phyloP scores from a whole-genome alignment of 306 rosid genomes.

The Urtica urens region DNA sequence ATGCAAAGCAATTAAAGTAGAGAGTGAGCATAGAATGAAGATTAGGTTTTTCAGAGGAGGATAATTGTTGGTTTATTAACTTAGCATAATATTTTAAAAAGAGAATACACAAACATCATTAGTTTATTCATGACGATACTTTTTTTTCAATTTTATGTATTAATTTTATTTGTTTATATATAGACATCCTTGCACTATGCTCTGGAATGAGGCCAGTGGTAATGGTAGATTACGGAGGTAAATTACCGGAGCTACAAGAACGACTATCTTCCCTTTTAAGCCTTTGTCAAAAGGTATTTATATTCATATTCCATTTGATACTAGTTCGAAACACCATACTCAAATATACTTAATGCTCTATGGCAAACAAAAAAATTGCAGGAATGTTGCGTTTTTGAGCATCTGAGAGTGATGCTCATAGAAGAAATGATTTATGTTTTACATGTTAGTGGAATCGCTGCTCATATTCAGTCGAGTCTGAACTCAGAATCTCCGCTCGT shows the following conservation, averaged over 20 bases:
- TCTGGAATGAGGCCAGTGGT: slow-evolving; percentile 76
- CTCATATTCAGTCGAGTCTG: slow-evolving; percentile 35
- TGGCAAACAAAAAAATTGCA: slow-evolving; percentile 10
- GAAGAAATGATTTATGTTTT: slow-evolving; percentile 83
- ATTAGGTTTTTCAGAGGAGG: neutral
- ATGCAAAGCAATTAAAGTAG: too few species aligned
- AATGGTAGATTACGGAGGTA: slow-evolving; percentile 83
- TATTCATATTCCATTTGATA: neutral
- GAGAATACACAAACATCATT: neutral
- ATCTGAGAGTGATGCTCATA: slow-evolving; percentile 59
- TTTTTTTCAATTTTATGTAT: neutral
- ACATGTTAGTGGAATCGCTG: slow-evolving; percentile 38
- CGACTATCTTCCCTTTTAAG: slow-evolving; percentile 48
- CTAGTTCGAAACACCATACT: neutral
- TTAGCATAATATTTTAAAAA: neutral
- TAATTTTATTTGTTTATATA: slow-evolving; percentile 5
- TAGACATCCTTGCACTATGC: slow-evolving; percentile 62
- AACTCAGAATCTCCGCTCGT: slow-evolving; percentile 32
- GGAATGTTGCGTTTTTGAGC: slow-evolving; percentile 39
- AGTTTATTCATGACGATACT: too few species aligned
- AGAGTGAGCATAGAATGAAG: neutral
- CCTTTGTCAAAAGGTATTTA: slow-evolving; percentile 31
- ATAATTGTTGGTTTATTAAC: neutral
- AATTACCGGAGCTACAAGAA: slow-evolving; percentile 67
- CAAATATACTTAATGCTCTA: neutral